A percentile compares a stretch with the other conserved stretches of the same genome.
These are phyloP conservation scores for Solanum tacnaense DNA, from an alignment of 257 asterid species.

Conservation along the genomic window DNA sequence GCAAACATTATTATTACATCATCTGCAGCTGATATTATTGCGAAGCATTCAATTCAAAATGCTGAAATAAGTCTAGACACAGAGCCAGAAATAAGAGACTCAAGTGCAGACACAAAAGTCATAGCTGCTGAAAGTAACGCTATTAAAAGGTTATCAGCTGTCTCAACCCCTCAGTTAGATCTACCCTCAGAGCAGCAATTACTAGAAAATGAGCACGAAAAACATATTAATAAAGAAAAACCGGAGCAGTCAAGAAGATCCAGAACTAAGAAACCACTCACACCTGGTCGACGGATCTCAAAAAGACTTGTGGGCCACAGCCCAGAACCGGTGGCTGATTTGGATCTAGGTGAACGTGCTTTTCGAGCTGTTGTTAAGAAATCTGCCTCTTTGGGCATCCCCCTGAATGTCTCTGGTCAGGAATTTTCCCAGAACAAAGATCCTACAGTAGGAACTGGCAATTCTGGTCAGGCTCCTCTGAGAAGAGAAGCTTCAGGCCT, in stretches of 20 bases:
- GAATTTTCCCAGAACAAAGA: background rate
- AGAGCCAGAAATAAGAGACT: background rate
- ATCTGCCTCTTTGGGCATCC: background rate
- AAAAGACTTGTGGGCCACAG: conserved; percentile 24
- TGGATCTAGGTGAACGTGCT: conserved; percentile 15
- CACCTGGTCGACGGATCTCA: conserved; percentile 14
- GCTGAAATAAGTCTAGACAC: background rate
- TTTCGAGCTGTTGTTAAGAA: conserved; percentile 14
- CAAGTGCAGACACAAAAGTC: background rate
- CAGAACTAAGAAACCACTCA: background rate
- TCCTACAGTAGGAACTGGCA: background rate
- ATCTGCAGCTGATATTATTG: background rate
- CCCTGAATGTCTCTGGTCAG: background rate
- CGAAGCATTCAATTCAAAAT: background rate
- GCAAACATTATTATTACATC: background rate
- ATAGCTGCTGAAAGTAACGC: background rate
- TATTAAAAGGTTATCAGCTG: background rate
- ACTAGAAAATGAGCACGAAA: conserved; percentile 6
- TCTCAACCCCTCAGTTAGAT: background rate
- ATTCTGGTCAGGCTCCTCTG: background rate
- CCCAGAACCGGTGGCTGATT: conserved; percentile 19
- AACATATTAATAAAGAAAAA: background rate
- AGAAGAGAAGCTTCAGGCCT: background rate
- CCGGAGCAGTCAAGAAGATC: background rate
- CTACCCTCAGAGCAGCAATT: conserved; percentile 8